Evolutionary conservation across 257 asterid species (phyloP).

Genomic region (Solanum medicagineum): DNA sequence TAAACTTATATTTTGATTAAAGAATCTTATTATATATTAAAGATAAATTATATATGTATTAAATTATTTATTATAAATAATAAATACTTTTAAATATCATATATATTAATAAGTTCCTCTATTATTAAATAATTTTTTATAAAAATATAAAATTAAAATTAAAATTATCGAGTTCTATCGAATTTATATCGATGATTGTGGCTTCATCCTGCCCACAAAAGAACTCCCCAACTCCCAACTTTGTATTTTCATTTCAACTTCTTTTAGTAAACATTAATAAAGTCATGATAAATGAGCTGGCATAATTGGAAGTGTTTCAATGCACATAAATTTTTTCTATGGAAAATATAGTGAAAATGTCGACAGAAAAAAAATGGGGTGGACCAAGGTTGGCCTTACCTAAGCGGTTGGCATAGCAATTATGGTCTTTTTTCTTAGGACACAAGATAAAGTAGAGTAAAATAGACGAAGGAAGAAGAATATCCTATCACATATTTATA

Average conservation of each 20-base stretch:
- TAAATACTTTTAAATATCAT: too few relatives aligned
- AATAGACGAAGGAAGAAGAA: background rate
- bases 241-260: background rate
- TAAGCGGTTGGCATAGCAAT: background rate
- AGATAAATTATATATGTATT: too few relatives aligned
- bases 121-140: too few relatives aligned
- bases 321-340: background rate
- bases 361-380: background rate
- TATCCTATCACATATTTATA: background rate
- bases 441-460: background rate
- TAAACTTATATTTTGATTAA: too few relatives aligned
- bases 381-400: background rate
- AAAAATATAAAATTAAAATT: background rate
- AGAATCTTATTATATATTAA: too few relatives aligned
- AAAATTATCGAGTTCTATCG: background rate
- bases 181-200: fast-evolving
- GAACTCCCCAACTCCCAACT: background rate
- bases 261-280: background rate
- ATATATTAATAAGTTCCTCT: too few relatives aligned
- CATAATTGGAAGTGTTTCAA: background rate
- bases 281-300: background rate
- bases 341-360: background rate
- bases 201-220: background rate
- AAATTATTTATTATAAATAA: too few relatives aligned
- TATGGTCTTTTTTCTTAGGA: background rate